Evolutionary conservation across 2,329 filamentous ascomycete genomes (phyloP), one percentile per base, ranked within the genome.

Genomic region (Diplocarpon mali): DNA sequence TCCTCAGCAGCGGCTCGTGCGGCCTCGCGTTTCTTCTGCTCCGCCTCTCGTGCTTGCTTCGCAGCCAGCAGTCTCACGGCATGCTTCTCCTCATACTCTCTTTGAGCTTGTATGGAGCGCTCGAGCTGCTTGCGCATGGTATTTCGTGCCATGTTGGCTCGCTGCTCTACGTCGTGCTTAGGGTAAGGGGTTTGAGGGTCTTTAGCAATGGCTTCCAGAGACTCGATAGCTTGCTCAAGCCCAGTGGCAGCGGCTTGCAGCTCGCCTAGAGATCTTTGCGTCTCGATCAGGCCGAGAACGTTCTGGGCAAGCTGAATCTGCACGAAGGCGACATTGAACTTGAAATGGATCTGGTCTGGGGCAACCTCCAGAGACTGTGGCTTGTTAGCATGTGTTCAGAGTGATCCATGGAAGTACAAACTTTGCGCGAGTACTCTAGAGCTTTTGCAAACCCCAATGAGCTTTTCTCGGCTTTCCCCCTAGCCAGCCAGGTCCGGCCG

Each of bases 271-370:
- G 83, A 85, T 40, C 88, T 80, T 60, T 89, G 80, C 5, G 76
- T 76, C 61, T 95, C 86, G 5, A 76, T 71, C 43, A 95, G 70
- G 30, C 69, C 72, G 64, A 87, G 82, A 44, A 95, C 79, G 27
- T 84, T 77, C 37, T 83, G 83, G 15, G 90, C 90, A 44, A 96
- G 80, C 63, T 95, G 89, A 51, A 95, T 93, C 61, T 96, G 92
- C 24, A 96, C 86, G 60, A 95, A 98, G 0, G 92, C 92, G 24
- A 98, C 85, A 59, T 98, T 98, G 74, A 98, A 98, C 63, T 92
- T 87, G 64, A 92, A 86, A 64, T 95, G 87, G 27, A 89, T 73
- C 57, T 94, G 86, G 4, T 92, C 84, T 0, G 88, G 85, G 1
- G 85, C 80, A 44, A 84, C 75, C 44, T 79, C 76, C 14, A 94